Evolutionary conservation across 306 rosid genomes (phyloP).

Genomic region (Rosa rugosa): DNA sequence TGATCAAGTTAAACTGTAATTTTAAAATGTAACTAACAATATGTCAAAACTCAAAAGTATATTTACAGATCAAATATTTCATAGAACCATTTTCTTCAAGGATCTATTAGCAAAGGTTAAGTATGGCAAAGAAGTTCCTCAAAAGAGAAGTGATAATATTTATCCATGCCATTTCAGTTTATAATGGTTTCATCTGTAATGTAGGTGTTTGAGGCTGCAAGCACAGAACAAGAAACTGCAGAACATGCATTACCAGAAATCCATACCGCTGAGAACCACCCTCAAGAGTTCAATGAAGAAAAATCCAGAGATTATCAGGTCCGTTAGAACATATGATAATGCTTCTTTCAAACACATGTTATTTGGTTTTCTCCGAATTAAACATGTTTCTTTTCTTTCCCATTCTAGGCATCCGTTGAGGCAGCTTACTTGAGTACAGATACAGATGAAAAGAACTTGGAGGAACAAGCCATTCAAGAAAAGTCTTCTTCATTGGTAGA

Average conservation of each 20-base stretch:
- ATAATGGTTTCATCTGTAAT: neutral
- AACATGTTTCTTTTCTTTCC: no score
- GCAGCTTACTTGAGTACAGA: slow-evolving; percentile 17
- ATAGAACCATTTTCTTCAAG: neutral
- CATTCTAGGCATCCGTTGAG: slow-evolving; percentile 20
- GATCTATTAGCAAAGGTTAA: neutral
- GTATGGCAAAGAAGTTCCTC: neutral
- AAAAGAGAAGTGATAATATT: neutral
- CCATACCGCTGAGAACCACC: slow-evolving; percentile 10
- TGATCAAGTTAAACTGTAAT: neutral
- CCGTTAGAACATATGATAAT: neutral
- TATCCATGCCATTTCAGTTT: neutral
- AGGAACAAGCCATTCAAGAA: slow-evolving; percentile 15
- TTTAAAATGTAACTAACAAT: neutral
- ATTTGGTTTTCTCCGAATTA: neutral
- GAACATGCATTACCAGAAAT: slow-evolving; percentile 13
- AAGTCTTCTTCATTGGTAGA: slow-evolving; percentile 5
- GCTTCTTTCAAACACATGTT: neutral
- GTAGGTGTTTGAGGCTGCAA: slow-evolving; percentile 25
- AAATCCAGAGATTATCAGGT: slow-evolving; percentile 25
- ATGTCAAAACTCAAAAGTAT: neutral
- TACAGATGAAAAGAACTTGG: slow-evolving; percentile 12
- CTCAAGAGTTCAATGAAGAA: slow-evolving; percentile 17
- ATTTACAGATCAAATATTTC: neutral
- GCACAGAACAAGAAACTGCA: slow-evolving; percentile 12